Evolutionary conservation across 2,329 filamentous ascomycete genomes (phyloP), one percentile per base, ranked within the genome.

Genomic region (Aspergillus viridinutans): DNA sequence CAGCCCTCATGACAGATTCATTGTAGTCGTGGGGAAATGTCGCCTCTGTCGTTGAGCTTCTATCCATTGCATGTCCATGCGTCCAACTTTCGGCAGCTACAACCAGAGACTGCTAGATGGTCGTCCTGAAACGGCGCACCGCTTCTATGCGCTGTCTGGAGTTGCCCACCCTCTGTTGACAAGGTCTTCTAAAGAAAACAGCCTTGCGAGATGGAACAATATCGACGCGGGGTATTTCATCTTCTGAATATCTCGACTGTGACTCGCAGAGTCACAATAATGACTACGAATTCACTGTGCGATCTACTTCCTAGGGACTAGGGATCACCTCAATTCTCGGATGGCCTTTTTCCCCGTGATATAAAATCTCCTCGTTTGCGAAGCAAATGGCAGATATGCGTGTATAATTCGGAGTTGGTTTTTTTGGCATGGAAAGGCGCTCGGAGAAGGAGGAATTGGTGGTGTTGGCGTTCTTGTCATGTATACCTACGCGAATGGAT

Each of bases 1-100:
- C 55, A 83, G 86, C 0, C 88, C 88, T 28, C 88, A 91, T 70
- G 88, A 90, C 71, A 81, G 88, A 62, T 90, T 88, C 66, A 90
- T 91, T 64, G 83, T 90, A 47, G 76, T 88, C 28, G 83, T 85
- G 10, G 87, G 86, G 55, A 82, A 81, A 67, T 89, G 83, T 62
- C 79, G 80, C 26, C 72, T 85, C 32, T 86, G 83, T 59, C 66
- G 68, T 38, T 73, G 60, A 66, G 23, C 21, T 20, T 21, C 12
- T 29, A 7, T 43, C 26, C 38, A 32, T 25, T 51, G 52, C 42
- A 60, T 50, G 50, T 51, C 55, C 21, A 42, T 58, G 14, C 49
- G 54, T 52, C 45, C 49, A 45, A 48, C 25, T 28, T 50, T 42
- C 58, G 47, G 23, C 32, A 29, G 49, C 43, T 45, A 40, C 32